A percentile compares a stretch with the other conserved stretches of the same genome.
These are phyloP conservation scores for Caloboletus firmus DNA, from an alignment of 1,284 basidiomycete species.

Conservation along the genomic window DNA sequence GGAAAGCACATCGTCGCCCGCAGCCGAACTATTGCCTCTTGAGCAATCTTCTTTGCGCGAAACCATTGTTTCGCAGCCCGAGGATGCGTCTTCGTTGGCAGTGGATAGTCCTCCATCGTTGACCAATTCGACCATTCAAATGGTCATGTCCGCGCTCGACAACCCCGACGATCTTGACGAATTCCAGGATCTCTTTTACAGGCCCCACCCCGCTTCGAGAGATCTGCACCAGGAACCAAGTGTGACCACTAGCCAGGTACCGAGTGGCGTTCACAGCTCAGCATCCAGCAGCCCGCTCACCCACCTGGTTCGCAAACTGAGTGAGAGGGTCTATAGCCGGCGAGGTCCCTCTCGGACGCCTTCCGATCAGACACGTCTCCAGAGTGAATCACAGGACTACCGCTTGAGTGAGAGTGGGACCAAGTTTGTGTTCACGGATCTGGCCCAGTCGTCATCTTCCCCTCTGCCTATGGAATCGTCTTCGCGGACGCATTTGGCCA, in stretches of 20 bases:
- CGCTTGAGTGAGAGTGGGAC: conserved; percentile 4
- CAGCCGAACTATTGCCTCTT: not conserved
- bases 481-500: conserved; percentile 8
- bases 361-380: conserved; percentile 9
- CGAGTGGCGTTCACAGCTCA: conserved; percentile 21
- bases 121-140: conserved; percentile 41
- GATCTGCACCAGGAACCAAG: conserved; percentile 1
- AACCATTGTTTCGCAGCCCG: not conserved
- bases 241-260: conserved; percentile 8
- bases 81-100: conserved; percentile 7
- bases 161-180: conserved; percentile 63
- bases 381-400: conserved; percentile 8
- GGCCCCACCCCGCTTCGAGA: conserved; percentile 32
- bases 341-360: conserved; percentile 20
- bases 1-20: not conserved
- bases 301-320: conserved; percentile 61
- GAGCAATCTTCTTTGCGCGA: not conserved
- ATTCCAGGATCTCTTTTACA: conserved; percentile 71
- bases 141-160: conserved; percentile 46
- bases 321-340: conserved; percentile 52
- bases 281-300: conserved; percentile 53
- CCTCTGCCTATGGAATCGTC: conserved; percentile 6
- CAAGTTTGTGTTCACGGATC: conserved; percentile 31
- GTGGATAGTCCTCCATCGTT: conserved; percentile 40
- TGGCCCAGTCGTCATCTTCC: conserved; percentile 20